Base-by-base conservation (phyloP, 768 basidiomycete genomes). In the Rhodotorula paludigena region DNA sequence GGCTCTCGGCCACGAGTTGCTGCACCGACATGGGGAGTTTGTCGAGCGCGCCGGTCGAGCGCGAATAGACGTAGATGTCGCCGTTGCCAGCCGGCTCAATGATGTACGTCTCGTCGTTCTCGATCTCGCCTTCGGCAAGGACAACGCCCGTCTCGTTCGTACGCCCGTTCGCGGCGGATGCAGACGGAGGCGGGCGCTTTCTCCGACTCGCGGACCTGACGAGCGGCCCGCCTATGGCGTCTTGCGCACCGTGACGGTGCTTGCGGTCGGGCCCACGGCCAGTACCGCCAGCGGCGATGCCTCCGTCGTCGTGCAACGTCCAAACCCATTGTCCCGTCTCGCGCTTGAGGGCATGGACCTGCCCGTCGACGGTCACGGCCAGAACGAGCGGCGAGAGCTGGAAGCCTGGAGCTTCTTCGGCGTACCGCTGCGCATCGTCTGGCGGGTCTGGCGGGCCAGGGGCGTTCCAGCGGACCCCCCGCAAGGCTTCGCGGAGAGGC, bases 361-460 rank as follows among this genome's bases (percentile, higher is more conserved):
- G 90, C 33, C 94, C 94, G 79, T 98, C 93, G 35, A 99, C 86
- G 12, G 92, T 92, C 2, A 92, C 90, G 18, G 94, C 84, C 25
- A 99, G 84, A 35, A 96, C 88, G 61, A 89, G 94, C 88, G 66
- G 92, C 78, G 18, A 94, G 80, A 57, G 87, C 83, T 87, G 85
- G 49, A 80, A 74, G 10, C 63, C 48, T 5, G 33, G 30, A 2
- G 14, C 36, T 2, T 38, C 48, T 8, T 21, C 12, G 25, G 18
- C 30, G 6, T 54, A n/a, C 33, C 33, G 8, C 39, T 32, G 28
- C 2, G 14, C 20, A 7, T 16, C n/a, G 53, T 1, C 11, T 44
- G 5, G n/a, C 10, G 11, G 41, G 20, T 30, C n/a, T 33, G 49
- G 21, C 2, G 32, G 36, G 39, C 23, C 12, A 38, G 68, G 68